These are phyloP conservation scores for Sanghuangporus weigelae DNA, from an alignment of 1,284 basidiomycete genomes.

Conservation along the genomic window DNA sequence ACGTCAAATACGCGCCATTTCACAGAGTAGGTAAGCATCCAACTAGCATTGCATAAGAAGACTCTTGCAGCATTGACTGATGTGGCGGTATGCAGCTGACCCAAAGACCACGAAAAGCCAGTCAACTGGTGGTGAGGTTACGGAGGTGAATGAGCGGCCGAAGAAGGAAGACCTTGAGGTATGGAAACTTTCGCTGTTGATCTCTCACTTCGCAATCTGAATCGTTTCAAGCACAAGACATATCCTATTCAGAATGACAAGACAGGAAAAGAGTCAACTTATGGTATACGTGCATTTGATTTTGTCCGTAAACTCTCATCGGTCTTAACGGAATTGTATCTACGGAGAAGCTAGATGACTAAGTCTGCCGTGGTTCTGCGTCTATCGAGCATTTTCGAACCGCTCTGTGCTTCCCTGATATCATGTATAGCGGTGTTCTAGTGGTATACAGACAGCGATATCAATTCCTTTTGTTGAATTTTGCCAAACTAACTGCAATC, in stretches of 20 bases:
- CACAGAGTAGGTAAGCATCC: conserved; percentile 6
- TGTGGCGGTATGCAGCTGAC: not conserved
- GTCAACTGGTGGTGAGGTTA: conserved; percentile 16
- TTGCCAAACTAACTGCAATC: too few species aligned
- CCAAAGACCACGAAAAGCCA: conserved; percentile 11
- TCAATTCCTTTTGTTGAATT: too few species aligned
- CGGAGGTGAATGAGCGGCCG: conserved; percentile 5
- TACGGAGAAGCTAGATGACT: conserved; percentile 10
- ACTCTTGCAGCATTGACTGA: not conserved
- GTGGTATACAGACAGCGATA: too few species aligned
- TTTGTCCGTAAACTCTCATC: not conserved
- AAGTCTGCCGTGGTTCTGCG: not conserved
- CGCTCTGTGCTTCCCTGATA: not conserved
- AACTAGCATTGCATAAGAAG: not conserved
- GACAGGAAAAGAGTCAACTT: conserved; percentile 15
- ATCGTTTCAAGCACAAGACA: conserved; percentile 11
- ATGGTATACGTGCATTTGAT: conserved; percentile 5
- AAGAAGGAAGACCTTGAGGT: conserved; percentile 14
- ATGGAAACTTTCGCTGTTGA: not conserved
- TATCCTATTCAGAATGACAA: conserved; percentile 17
- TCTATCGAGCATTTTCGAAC: not conserved
- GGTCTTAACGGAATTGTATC: not conserved
- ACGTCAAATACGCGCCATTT: conserved; percentile 11
- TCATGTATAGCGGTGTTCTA: too few species aligned
- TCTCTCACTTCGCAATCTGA: too few species aligned